A percentile compares a stretch with the other conserved stretches of the same genome.
Conservation (phyloP, 352 stramenopile genomes). For the Pythium biforme region DNA sequence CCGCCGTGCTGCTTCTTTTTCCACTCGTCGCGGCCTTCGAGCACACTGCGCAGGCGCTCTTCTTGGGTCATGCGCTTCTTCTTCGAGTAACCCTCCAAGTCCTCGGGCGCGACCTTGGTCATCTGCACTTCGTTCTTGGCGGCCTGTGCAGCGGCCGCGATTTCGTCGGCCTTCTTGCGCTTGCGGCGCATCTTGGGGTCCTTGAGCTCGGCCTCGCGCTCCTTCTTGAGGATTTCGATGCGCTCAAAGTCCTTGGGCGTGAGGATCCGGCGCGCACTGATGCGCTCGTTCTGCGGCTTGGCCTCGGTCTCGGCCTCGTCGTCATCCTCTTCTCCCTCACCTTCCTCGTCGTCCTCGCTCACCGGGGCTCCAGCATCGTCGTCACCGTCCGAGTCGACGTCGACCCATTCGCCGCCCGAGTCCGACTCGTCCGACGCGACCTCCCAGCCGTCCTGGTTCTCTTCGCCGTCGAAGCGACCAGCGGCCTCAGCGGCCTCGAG, state of each 20-base stretch:
- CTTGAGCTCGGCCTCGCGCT: slow-evolving; percentile 75
- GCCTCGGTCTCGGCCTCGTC: slow-evolving; percentile 42
- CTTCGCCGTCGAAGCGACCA: slow-evolving; percentile 76
- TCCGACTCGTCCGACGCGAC: slow-evolving; percentile 53
- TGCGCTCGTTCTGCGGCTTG: slow-evolving; percentile 67
- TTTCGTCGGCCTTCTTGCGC: slow-evolving; percentile 72
- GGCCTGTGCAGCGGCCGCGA: slow-evolving; percentile 31
- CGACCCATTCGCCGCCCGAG: slow-evolving; percentile 72
- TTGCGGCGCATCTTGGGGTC: slow-evolving; percentile 81
- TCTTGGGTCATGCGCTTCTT: slow-evolving; percentile 89
- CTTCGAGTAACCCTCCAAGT: slow-evolving; percentile 87
- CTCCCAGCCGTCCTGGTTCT: slow-evolving; percentile 84
- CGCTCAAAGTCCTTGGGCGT: slow-evolving; percentile 89
- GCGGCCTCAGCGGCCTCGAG: slow-evolving; percentile 80
- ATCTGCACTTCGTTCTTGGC: slow-evolving; percentile 40
- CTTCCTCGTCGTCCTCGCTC: slow-evolving; percentile 36
- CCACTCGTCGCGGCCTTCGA: slow-evolving; percentile 91
- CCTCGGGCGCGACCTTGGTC: slow-evolving; percentile 72
- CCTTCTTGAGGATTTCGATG: slow-evolving; percentile 90
- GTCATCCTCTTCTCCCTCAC: slow-evolving; percentile 48
- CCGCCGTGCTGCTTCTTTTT: slow-evolving; percentile 91
- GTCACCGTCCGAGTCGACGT: slow-evolving; percentile 54
- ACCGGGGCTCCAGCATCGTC: slow-evolving; percentile 29
- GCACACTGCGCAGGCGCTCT: slow-evolving; percentile 74
- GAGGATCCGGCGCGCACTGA: slow-evolving; percentile 85